Base-by-base conservation (phyloP, 495 filamentous ascomycete genomes). In the Xylaria castorea region DNA sequence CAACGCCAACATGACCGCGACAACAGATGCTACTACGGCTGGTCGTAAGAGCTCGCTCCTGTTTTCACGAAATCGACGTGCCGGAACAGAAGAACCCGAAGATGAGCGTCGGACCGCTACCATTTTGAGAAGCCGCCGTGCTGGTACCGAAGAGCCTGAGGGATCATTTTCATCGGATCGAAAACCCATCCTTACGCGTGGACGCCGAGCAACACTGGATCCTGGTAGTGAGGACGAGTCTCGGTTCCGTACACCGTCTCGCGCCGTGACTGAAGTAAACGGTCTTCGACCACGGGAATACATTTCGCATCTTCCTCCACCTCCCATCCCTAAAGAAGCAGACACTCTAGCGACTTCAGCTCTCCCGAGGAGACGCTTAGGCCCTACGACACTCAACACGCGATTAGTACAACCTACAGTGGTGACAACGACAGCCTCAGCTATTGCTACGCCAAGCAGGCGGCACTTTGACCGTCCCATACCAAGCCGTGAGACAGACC, bases 181-280 rank as follows among this genome's bases (percentile, higher is more conserved):
- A 25, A 82, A 83, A 66, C 85, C 83, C 14, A 68, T 82, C 65
- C 77, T 82, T 67, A 74, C 79, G 40, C 82, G 77, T 69, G 79
- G 34, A 62, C 85, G 82, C 25, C 84, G 82, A 6, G 78, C 76
- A 11, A 83, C 82, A 36, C 74, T 85, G 34, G 83, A 84, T 8
- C 82, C 85, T 14, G 80, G 85, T 16, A 80, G 86, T 7, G 85
- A 87, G 27, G 86, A 84, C 16, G 81, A 86, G 20, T 73, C 76
- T 5, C 79, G 85, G 50, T 87, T 85, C 76, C 85, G 88, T 6
- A 82, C 84, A 16, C 87, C 87, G 0, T 89, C 87, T 3, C 77
- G 89, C 16, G 89, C 89, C 0, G 78, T 80, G n/a, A 90, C 89
- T 14, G 89, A 90, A 65, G 80, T 89, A n/a, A 83, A 83, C 22